Percentiles rank a stretch among this genome's conserved stretches.
phyloP scores from a whole-genome alignment of 2,329 filamentous ascomycete genomes.

The Sclerotinia trifoliorum region DNA sequence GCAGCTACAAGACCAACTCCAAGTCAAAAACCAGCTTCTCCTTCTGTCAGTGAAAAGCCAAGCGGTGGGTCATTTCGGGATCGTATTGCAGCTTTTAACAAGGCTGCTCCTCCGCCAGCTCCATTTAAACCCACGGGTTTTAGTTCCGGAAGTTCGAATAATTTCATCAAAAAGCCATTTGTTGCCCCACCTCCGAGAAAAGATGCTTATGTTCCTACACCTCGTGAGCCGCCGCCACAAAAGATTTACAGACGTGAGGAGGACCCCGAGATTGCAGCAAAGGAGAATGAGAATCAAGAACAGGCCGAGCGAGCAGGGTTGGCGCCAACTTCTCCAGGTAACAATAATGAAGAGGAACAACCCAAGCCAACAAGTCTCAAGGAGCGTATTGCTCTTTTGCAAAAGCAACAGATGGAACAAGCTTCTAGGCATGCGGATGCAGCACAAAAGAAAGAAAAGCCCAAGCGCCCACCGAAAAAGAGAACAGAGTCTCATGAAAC shows the following conservation, averaged over 20 bases:
- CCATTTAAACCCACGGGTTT: conserved; percentile 80
- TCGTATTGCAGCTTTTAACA: conserved; percentile 96
- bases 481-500: conserved; percentile 51
- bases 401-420: conserved; percentile 91
- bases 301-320: conserved; percentile 69
- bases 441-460: conserved; percentile 80
- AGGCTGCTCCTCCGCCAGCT: conserved; percentile 79
- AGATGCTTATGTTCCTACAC: conserved; percentile 82
- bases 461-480: conserved; percentile 74
- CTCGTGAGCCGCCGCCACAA: conserved; percentile 65
- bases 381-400: conserved; percentile 88
- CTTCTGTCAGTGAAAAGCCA: conserved; percentile 73
- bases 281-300: conserved; percentile 63
- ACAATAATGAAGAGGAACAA: conserved; percentile 65
- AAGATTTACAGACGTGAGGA: conserved; percentile 86
- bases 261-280: conserved; percentile 69
- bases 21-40: conserved; percentile 49
- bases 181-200: conserved; percentile 92
- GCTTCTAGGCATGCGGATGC: conserved; percentile 78
- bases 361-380: conserved; percentile 93
- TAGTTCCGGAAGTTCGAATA: conserved; percentile 55
- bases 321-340: conserved; percentile 41
- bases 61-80: conserved; percentile 79
- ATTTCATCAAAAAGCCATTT: conserved; percentile 95
- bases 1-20: conserved; percentile 36